Evolutionary conservation across 352 stramenopile species (phyloP), one percentile per base, ranked within the genome.

Genomic region (Globisporangium perplexum): DNA sequence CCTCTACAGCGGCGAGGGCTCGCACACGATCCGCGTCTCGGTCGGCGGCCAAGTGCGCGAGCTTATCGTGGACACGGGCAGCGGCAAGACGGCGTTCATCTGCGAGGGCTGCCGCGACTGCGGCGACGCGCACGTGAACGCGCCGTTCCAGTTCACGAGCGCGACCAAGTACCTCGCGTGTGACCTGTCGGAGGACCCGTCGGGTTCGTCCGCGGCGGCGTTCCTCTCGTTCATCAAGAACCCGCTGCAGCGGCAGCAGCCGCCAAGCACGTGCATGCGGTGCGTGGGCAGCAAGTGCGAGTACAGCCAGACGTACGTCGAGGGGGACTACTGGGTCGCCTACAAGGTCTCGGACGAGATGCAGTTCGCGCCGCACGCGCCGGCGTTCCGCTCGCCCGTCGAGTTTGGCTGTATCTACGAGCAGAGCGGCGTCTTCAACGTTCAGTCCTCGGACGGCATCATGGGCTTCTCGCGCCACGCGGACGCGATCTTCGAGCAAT

Each of bases 41-140:
- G 70, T 90, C 33, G 80, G 77, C 3, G 78, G 71, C 12, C 83
- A 93, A 43, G 31, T 60, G 24, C 77, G 76, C 4, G 73, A 89
- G 50, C 71, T 99, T 2, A 98, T 99, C 63, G 85, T 99, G 44
- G 96, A 99, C 65, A 99, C 96, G 7, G 96, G 96, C 20, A 96
- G 77, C 20, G 86, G 93, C 53, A 96, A 96, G 71, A 99, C 95
- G 1, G 95, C 95, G 17, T 98, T 99, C 66, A 87, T 97, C 4
- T 98, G 95, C 62, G 69, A 65, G 18, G 90, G 85, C 7, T 98
- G 96, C 65, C 52, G 62, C 12, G 56, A 78, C 48, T 99, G 96
- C 66, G 95, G 96, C 15, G 54, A 60, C 2, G 71, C 84, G 44
- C 92, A 98, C 57, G 77, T 70, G 17, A 90, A 98, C 71, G 53